Evolutionary conservation across 768 basidiomycete species (phyloP).

Genomic region (Lactarius vividus): DNA sequence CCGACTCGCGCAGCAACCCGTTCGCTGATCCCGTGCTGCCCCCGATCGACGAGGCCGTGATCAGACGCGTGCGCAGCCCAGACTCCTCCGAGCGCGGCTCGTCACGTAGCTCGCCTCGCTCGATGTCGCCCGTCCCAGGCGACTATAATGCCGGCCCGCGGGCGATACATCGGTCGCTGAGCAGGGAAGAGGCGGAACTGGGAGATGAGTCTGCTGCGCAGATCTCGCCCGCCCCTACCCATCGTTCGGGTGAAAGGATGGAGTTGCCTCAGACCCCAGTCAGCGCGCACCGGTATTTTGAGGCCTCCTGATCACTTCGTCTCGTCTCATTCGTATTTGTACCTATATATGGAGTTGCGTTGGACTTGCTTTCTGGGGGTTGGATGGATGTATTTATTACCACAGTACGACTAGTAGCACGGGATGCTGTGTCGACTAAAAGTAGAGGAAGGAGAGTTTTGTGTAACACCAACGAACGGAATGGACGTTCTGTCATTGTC

Average conservation of each 20-base stretch:
- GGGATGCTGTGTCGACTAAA: neutral
- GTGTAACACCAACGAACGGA: neutral
- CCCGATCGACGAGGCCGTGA: neutral
- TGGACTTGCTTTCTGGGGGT: neutral
- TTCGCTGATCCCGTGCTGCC: slow-evolving; percentile 13
- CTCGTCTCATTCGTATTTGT: neutral
- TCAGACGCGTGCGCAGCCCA: slow-evolving; percentile 3
- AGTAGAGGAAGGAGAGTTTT: neutral
- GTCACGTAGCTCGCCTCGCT: neutral
- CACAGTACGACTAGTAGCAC: neutral
- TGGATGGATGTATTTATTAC: too few relatives aligned
- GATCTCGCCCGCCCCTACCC: neutral
- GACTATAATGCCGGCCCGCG: neutral
- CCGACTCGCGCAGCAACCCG: neutral
- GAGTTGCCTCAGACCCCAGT: neutral
- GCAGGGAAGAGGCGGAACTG: neutral
- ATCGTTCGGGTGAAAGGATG: neutral
- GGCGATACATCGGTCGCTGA: neutral
- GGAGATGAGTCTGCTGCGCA: neutral
- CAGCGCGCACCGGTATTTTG: neutral
- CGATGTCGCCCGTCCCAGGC: neutral
- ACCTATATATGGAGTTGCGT: neutral
- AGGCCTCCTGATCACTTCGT: neutral
- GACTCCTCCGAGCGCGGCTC: slow-evolving; percentile 10
- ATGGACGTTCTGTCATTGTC: neutral